phyloP scores from a whole-genome alignment of 352 stramenopile species.

The Pythium periplocum region DNA sequence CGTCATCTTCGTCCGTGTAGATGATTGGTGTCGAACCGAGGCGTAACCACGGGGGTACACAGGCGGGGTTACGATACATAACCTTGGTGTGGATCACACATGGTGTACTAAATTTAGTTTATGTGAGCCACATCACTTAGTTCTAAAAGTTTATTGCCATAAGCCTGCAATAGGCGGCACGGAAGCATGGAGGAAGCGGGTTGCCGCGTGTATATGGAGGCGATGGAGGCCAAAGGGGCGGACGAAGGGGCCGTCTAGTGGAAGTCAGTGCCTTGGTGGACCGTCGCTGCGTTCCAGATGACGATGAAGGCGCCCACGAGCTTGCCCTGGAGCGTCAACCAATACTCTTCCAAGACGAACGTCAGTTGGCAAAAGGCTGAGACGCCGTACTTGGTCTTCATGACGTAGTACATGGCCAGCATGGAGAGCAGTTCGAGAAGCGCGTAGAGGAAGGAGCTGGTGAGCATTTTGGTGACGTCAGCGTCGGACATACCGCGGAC shows the following conservation, averaged over 20 bases:
- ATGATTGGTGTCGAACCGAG: too few species aligned
- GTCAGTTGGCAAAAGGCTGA: conserved; percentile 22
- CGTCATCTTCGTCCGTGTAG: background rate
- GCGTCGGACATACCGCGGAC: conserved; percentile 3
- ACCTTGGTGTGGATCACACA: too few species aligned
- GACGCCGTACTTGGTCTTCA: conserved; percentile 24
- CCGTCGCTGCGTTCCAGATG: conserved; percentile 5
- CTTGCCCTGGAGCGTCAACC: conserved; percentile 29
- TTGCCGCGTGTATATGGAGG: too few species aligned
- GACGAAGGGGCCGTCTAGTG: too few species aligned
- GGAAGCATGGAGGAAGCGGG: too few species aligned
- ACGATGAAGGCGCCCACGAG: conserved; percentile 19
- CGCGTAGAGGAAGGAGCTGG: conserved; percentile 19
- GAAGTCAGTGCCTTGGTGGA: conserved; percentile 12
- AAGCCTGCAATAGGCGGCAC: too few species aligned
- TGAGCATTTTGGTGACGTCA: background rate
- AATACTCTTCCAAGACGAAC: conserved; percentile 32
- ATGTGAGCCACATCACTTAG: too few species aligned
- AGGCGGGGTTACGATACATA: too few species aligned
- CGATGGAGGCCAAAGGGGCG: too few species aligned
- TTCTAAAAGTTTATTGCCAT: too few species aligned
- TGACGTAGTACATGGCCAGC: conserved; percentile 16
- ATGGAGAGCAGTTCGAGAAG: conserved; percentile 28
- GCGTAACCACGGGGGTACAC: too few species aligned
- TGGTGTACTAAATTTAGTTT: too few species aligned